Conservation (phyloP, 2,329 filamentous ascomycete species). For the Hortaea sp. region DNA sequence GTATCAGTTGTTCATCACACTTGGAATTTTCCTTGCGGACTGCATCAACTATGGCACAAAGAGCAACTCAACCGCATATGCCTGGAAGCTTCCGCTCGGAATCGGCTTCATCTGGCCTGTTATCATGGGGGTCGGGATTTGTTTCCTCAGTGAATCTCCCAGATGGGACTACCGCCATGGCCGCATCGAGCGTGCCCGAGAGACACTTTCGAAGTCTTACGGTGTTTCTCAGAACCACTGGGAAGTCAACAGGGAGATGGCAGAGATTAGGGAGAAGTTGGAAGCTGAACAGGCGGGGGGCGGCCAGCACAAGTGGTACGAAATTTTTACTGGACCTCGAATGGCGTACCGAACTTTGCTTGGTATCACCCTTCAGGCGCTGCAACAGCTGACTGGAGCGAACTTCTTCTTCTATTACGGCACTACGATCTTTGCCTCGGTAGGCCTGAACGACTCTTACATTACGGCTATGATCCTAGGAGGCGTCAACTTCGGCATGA, state of each 20-base stretch:
- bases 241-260: slow-evolving; percentile 42
- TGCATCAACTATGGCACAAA: slow-evolving; percentile 52
- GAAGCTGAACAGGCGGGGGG: slow-evolving; percentile 41
- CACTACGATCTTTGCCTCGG: slow-evolving; percentile 35
- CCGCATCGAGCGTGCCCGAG: slow-evolving; percentile 40
- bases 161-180: slow-evolving; percentile 49
- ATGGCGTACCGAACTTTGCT: slow-evolving; percentile 56
- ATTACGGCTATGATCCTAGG: slow-evolving; percentile 40
- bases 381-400: slow-evolving; percentile 59
- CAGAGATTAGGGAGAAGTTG: slow-evolving; percentile 47
- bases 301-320: slow-evolving; percentile 51
- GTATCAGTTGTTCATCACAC: slow-evolving; percentile 61
- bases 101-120: slow-evolving; percentile 47
- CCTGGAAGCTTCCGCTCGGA: slow-evolving; percentile 57
- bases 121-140: slow-evolving; percentile 44
- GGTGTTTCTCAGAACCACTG: slow-evolving; percentile 47
- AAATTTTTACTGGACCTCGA: slow-evolving; percentile 55
- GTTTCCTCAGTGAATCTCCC: slow-evolving; percentile 47
- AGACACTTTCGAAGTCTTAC: slow-evolving; percentile 45
- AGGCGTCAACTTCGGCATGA: slow-evolving; percentile 39
- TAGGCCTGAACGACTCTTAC: slow-evolving; percentile 24
- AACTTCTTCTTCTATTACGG: slow-evolving; percentile 55
- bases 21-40: slow-evolving; percentile 49
- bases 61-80: slow-evolving; percentile 34
- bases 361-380: slow-evolving; percentile 52